Evolutionary conservation across 106 monocot species (phyloP).

Genomic region (Apostasia ramifera): DNA sequence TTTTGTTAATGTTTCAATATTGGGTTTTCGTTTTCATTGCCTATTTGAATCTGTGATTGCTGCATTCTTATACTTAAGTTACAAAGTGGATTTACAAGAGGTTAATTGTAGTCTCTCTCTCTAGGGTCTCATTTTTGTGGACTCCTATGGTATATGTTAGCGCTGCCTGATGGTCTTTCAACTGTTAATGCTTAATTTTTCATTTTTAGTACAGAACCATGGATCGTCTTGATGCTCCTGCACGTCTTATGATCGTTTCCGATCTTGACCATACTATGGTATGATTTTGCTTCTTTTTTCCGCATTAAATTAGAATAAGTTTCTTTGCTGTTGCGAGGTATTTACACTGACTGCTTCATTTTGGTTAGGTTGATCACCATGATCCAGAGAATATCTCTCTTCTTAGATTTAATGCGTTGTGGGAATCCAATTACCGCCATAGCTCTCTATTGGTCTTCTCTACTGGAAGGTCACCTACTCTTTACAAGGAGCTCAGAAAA

Average conservation of each 20-base stretch:
- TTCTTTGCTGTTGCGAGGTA: background rate
- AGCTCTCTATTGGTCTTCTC: conserved; percentile 65
- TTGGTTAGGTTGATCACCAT: conserved; percentile 61
- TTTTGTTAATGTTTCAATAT: too few relatives aligned
- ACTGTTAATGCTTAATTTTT: background rate
- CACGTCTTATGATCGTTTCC: conserved; percentile 82
- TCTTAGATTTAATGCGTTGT: conserved; percentile 65
- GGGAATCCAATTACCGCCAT: conserved; percentile 55
- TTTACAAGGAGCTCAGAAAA: conserved; percentile 42
- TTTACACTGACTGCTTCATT: background rate
- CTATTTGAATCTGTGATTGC: too few relatives aligned
- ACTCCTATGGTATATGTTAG: too few relatives aligned
- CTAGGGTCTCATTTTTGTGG: too few relatives aligned
- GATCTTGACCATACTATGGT: conserved; percentile 97
- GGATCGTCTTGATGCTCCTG: conserved; percentile 43
- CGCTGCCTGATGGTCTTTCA: background rate
- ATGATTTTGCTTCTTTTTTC: background rate
- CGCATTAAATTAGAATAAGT: background rate
- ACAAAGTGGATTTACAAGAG: too few relatives aligned
- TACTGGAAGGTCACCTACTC: conserved; percentile 56
- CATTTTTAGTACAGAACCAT: conserved; percentile 9
- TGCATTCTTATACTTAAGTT: too few relatives aligned
- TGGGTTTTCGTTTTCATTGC: too few relatives aligned
- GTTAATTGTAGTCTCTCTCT: too few relatives aligned
- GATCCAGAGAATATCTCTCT: conserved; percentile 57